phyloP scores from a whole-genome alignment of 768 basidiomycete species.

The Leucocoprinus birnbaumii region DNA sequence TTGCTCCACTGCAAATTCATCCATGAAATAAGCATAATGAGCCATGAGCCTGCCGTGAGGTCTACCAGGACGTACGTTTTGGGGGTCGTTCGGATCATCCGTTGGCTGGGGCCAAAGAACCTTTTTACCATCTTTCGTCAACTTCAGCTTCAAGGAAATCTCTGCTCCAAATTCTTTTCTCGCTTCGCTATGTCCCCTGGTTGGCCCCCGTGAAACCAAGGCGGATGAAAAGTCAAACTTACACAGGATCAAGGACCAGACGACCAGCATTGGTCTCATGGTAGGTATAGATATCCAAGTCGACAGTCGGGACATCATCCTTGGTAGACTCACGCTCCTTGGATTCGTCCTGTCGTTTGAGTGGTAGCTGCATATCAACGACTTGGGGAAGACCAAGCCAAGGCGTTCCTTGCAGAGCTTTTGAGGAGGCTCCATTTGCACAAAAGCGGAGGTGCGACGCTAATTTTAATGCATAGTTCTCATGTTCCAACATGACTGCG shows the following conservation, averaged over 20 bases:
- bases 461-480: background rate
- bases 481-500: background rate
- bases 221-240: constrained; percentile 19
- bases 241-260: constrained; percentile 61
- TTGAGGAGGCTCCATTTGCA: background rate
- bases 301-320: background rate
- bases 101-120: constrained; percentile 71
- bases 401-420: too few species aligned
- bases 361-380: too few species aligned
- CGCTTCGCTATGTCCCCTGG: constrained; percentile 44
- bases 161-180: constrained; percentile 55
- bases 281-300: constrained; percentile 34
- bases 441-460: background rate
- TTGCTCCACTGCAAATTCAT: constrained; percentile 39
- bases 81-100: constrained; percentile 58
- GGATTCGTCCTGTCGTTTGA: too few species aligned
- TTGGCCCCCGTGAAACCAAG: background rate
- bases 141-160: constrained; percentile 52
- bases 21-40: too few species aligned
- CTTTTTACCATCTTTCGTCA: constrained; percentile 50
- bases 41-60: too few species aligned
- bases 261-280: constrained; percentile 57
- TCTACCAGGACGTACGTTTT: constrained; percentile 30
- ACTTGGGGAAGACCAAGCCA: too few species aligned
- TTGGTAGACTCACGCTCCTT: too few species aligned